Conservation (phyloP, 78 protist genomes). For the Protostelium mycophagum region DNA sequence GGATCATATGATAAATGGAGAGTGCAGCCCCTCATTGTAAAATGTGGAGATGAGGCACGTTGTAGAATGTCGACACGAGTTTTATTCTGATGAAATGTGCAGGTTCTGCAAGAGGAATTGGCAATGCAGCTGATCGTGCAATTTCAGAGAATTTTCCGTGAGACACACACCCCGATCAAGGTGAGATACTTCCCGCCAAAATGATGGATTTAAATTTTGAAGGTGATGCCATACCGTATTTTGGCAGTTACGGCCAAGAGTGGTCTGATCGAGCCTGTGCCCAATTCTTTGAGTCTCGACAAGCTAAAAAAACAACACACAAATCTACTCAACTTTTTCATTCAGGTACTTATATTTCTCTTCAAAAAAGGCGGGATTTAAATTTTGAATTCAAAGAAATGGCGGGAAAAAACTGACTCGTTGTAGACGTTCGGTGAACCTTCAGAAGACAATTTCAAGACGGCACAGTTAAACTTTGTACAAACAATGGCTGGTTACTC, state of each 20-base stretch:
- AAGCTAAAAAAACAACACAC: conserved; percentile 65
- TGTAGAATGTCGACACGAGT: not conserved
- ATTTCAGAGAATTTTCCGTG: conserved; percentile 48
- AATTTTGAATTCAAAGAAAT: conserved; percentile 16
- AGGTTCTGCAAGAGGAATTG: conserved; percentile 58
- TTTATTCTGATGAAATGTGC: not conserved
- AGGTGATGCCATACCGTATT: conserved; percentile 50
- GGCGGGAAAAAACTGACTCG: conserved; percentile 26
- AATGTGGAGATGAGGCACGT: conserved; percentile 73
- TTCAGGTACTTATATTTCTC: too few species aligned
- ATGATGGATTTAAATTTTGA: not conserved
- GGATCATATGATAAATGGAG: conserved; percentile 27
- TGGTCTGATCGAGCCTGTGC: conserved; percentile 76
- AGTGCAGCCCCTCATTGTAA: conserved; percentile 63
- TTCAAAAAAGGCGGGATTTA: too few species aligned
- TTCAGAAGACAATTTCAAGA: not conserved
- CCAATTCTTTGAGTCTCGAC: conserved; percentile 79
- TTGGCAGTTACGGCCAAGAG: conserved; percentile 68
- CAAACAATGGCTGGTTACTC: conserved; percentile 77
- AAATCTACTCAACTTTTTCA: conserved; percentile 12
- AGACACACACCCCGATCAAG: conserved; percentile 32
- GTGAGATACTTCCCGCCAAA: conserved; percentile 13
- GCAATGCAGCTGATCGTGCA: conserved; percentile 72
- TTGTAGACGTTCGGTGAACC: not conserved
- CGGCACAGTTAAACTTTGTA: conserved; percentile 70